Conservation (phyloP, 495 filamentous ascomycete genomes). For the Cenococcum geophilum region DNA sequence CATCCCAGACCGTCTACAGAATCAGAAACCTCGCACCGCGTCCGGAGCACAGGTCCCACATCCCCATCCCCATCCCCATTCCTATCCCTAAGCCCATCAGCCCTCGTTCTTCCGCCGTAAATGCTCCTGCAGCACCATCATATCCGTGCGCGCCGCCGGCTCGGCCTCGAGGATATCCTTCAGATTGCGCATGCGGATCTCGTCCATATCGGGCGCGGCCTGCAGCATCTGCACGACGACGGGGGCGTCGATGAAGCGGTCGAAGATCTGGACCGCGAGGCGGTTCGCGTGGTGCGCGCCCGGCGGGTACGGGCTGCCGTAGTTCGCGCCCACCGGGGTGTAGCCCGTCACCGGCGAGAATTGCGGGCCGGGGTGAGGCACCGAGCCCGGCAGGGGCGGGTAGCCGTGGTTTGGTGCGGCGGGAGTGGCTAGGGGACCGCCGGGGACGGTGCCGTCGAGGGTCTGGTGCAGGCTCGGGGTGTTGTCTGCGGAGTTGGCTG, state of each 20-base stretch:
- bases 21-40: too few relatives aligned
- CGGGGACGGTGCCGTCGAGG: slow-evolving; percentile 4
- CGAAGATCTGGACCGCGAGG: slow-evolving; percentile 29
- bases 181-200: slow-evolving; percentile 32
- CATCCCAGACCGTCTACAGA: too few relatives aligned
- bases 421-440: slow-evolving; percentile 16
- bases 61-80: too few relatives aligned
- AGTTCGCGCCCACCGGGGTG: slow-evolving; percentile 8
- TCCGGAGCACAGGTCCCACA: too few relatives aligned
- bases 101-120: slow-evolving; percentile 11
- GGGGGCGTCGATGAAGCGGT: slow-evolving; percentile 27
- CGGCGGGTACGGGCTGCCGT: slow-evolving; percentile 17
- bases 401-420: slow-evolving; percentile 12
- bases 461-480: slow-evolving; percentile 3
- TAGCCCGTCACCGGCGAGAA: slow-evolving; percentile 8
- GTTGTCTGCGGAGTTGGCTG: neutral
- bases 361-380: neutral
- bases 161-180: slow-evolving; percentile 31
- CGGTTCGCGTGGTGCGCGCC: slow-evolving; percentile 17
- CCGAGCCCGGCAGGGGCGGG: neutral
- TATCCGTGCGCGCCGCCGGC: slow-evolving; percentile 27
- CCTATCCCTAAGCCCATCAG: too few relatives aligned
- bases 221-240: slow-evolving; percentile 26
- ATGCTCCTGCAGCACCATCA: slow-evolving; percentile 25
- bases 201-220: slow-evolving; percentile 22